These are phyloP conservation scores for Mrakia blollopis DNA, from an alignment of 768 basidiomycete species.

Conservation along the genomic window DNA sequence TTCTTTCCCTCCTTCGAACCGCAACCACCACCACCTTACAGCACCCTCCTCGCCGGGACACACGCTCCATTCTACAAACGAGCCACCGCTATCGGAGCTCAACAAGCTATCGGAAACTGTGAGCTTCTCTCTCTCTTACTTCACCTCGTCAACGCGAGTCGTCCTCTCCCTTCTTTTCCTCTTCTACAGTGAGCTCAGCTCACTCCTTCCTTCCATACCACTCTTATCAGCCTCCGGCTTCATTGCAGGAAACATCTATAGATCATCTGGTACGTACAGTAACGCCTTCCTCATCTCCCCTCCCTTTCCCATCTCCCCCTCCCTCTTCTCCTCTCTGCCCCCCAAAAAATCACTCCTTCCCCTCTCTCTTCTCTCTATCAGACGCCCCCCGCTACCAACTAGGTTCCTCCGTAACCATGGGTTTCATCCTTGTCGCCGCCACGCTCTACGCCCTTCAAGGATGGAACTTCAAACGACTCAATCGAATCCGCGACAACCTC, in stretches of 20 bases:
- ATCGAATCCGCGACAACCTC: neutral
- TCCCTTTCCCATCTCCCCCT: neutral
- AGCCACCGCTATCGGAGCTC: conserved; percentile 35
- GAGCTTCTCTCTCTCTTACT: neutral
- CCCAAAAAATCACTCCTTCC: neutral
- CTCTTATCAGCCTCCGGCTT: neutral
- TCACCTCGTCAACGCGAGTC: too few relatives aligned
- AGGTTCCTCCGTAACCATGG: neutral
- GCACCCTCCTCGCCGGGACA: conserved; percentile 23
- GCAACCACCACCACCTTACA: neutral
- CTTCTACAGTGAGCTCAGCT: neutral
- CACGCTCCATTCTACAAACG: conserved; percentile 33
- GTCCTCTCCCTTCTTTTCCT: too few relatives aligned
- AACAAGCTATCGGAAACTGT: conserved; percentile 38
- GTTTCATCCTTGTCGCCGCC: neutral
- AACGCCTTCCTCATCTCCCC: neutral
- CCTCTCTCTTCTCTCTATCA: neutral
- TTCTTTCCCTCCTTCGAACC: neutral
- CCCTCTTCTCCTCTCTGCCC: neutral
- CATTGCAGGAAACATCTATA: neutral
- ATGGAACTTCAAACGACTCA: neutral
- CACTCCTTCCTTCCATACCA: too few relatives aligned
- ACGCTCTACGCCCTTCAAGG: conserved; percentile 2
- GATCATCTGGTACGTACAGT: neutral
- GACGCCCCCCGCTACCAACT: neutral